Conservation (phyloP, 2,329 filamentous ascomycete genomes). For the Pseudogymnoascus sp. region DNA sequence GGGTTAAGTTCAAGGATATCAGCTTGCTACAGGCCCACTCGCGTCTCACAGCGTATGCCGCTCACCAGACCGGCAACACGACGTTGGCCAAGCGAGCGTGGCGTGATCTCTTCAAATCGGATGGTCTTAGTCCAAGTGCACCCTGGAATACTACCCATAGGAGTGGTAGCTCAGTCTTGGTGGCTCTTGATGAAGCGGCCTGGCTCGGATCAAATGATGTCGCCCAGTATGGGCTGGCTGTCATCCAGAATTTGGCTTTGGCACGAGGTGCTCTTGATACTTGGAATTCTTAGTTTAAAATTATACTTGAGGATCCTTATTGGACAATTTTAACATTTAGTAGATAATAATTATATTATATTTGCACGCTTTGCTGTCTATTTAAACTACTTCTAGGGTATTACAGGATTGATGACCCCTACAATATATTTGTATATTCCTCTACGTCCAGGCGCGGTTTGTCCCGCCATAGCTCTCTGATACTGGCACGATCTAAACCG, state of each 20-base stretch:
- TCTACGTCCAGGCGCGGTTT: not conserved
- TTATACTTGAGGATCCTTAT: not conserved
- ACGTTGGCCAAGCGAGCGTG: constrained; percentile 45
- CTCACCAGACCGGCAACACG: constrained; percentile 35
- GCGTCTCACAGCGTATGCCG: constrained; percentile 48
- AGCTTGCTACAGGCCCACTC: constrained; percentile 50
- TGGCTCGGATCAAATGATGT: constrained; percentile 52
- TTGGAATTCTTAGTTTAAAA: not conserved
- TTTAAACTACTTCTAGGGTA: not conserved
- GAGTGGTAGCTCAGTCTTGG: constrained; percentile 37
- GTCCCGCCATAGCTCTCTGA: not conserved
- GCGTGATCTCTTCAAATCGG: constrained; percentile 43
- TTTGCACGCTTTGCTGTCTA: not conserved
- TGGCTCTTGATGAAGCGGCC: constrained; percentile 44
- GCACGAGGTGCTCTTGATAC: constrained; percentile 14
- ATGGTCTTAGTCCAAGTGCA: constrained; percentile 35
- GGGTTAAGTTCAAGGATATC: constrained; percentile 38
- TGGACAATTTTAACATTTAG: not conserved
- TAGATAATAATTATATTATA: not conserved
- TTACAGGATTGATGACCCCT: not conserved
- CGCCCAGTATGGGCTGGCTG: constrained; percentile 49
- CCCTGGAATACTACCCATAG: constrained; percentile 35
- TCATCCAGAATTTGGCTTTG: constrained; percentile 46
- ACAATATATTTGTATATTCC: not conserved
- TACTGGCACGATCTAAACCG: not conserved